A percentile compares a stretch with the other conserved stretches of the same genome.
phyloP scores from a whole-genome alignment of 352 stramenopile species.

The Phytophthora multivora region DNA sequence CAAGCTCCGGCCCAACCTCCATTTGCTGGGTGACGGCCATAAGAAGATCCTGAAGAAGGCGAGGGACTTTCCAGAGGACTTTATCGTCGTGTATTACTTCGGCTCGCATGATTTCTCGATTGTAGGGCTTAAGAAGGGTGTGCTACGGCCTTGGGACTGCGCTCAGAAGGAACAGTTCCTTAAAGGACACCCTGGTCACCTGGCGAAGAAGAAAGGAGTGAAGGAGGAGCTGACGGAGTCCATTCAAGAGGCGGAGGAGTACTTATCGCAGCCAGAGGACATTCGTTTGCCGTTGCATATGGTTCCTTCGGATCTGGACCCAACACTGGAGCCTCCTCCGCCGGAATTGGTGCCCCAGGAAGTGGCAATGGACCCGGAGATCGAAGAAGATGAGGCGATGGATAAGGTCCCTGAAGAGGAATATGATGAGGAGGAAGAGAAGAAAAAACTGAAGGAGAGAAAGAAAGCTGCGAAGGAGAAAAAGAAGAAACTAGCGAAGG shows the following conservation, averaged over 20 bases:
- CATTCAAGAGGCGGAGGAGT: constrained; percentile 81
- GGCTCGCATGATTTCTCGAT: constrained; percentile 76
- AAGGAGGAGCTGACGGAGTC: constrained; percentile 55
- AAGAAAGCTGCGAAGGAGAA: constrained; percentile 27
- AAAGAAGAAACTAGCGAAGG: constrained; percentile 44
- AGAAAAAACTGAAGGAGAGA: constrained; percentile 6
- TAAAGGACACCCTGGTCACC: constrained; percentile 69
- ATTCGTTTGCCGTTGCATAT: constrained; percentile 76
- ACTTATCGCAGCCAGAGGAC: constrained; percentile 72
- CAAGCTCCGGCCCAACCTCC: constrained; percentile 72
- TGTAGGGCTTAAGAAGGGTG: constrained; percentile 65
- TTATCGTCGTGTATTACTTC: constrained; percentile 86
- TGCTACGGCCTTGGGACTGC: constrained; percentile 78
- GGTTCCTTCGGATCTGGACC: constrained; percentile 85
- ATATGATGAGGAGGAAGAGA: constrained; percentile 7
- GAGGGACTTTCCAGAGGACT: constrained; percentile 73
- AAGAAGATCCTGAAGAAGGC: constrained; percentile 74
- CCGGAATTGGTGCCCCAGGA: constrained; percentile 30
- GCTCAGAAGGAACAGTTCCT: constrained; percentile 66
- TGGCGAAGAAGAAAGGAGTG: constrained; percentile 68
- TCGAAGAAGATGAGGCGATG: constrained; percentile 37
- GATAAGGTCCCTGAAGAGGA: constrained; percentile 13
- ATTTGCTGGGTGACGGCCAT: constrained; percentile 72
- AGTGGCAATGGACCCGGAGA: constrained; percentile 23
- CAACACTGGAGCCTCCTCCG: constrained; percentile 67